Conservation (phyloP, 2,329 filamentous ascomycete species). For the Diplocarpon rosae region DNA sequence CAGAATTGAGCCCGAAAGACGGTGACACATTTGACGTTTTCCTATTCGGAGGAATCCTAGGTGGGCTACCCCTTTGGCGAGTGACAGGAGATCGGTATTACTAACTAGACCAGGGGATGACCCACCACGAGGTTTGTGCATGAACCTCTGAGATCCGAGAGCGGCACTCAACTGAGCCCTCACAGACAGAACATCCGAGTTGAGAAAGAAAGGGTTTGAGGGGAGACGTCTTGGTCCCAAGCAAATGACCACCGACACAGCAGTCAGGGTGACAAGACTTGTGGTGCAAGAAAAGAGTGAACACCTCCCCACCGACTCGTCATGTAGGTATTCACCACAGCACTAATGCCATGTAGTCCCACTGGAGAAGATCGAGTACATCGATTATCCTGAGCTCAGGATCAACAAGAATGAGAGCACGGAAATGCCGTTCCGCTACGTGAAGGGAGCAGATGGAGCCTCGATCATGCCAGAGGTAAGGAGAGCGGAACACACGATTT, state of each 20-base stretch:
- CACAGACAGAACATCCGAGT: slow-evolving; percentile 84
- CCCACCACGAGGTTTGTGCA: slow-evolving; percentile 67
- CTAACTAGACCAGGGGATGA: slow-evolving; percentile 60
- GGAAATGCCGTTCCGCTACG: slow-evolving; percentile 96
- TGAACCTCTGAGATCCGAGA: slow-evolving; percentile 1
- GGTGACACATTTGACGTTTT: slow-evolving; percentile 78
- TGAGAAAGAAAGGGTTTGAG: slow-evolving; percentile 85
- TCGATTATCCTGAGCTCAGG: slow-evolving; percentile 81
- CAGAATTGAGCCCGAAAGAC: slow-evolving; percentile 76
- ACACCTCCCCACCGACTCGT: slow-evolving; percentile 21
- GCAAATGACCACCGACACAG: slow-evolving; percentile 98
- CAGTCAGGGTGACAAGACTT: slow-evolving; percentile 83
- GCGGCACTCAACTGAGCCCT: slow-evolving; percentile 5
- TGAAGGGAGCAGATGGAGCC: slow-evolving; percentile 60
- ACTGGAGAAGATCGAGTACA: slow-evolving; percentile 66
- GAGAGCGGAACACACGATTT: slow-evolving; percentile 4
- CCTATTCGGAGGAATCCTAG: slow-evolving; percentile 90
- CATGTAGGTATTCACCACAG: neutral
- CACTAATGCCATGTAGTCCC: slow-evolving; percentile 43
- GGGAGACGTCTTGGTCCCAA: slow-evolving; percentile 80
- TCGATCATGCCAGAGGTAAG: slow-evolving; percentile 86
- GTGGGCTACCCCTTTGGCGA: slow-evolving; percentile 36
- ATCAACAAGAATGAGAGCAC: slow-evolving; percentile 90
- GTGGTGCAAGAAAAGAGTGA: slow-evolving; percentile 75
- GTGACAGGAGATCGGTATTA: slow-evolving; percentile 1